Base-by-base conservation (phyloP, 2,329 filamentous ascomycete species). In the Eutypella sp. region DNA sequence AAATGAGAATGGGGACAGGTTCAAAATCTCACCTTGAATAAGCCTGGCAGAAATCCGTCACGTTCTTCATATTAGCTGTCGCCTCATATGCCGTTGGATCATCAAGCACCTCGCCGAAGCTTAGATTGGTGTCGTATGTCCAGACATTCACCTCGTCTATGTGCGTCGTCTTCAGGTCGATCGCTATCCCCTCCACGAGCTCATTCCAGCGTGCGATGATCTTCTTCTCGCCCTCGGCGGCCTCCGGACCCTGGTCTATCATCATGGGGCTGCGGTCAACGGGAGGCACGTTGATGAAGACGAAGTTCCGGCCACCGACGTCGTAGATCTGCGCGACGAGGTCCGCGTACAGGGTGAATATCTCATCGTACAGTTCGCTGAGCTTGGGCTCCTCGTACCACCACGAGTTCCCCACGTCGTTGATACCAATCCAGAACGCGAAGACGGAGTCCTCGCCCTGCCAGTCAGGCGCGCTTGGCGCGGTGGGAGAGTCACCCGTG, bases 211-310 rank as follows among this genome's bases (percentile, higher is more conserved):
- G 67, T 4, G 57, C 57, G 45, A 83, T 70, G 18, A 72, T 75
- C 3, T 61, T 66, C 7, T 66, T 67, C 54, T 72, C 64, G 2
- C 53, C 41, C 5, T 58, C 60, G 18, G 68, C 61, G 5, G 63
- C 55, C 13, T 49, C 47, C 2, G 57, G 50, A 5, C 66, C 69
- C 45, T 74, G 68, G 1, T 57, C 64, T 7, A 70, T 54, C 0
- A 70, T 74, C 42, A 75, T 52, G 0, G 79, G 79, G 33, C 72
- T 72, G 9, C 75, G 68, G 46, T 84, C 71, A 3, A 83, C 62
- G 1, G 76, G 76, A 2, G 82, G 81, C 0, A 83, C 79, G 43
- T 73, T 81, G 24, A 85, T 50, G 44, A 84, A 71, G 2, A 75
- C 67, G 48, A 84, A 84, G 45, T 81, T 81, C 5, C 80, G 66